Evolutionary conservation across 2,329 filamentous ascomycete genomes (phyloP), one percentile per base, ranked within the genome.

Genomic region (Botrytis sinoallii): DNA sequence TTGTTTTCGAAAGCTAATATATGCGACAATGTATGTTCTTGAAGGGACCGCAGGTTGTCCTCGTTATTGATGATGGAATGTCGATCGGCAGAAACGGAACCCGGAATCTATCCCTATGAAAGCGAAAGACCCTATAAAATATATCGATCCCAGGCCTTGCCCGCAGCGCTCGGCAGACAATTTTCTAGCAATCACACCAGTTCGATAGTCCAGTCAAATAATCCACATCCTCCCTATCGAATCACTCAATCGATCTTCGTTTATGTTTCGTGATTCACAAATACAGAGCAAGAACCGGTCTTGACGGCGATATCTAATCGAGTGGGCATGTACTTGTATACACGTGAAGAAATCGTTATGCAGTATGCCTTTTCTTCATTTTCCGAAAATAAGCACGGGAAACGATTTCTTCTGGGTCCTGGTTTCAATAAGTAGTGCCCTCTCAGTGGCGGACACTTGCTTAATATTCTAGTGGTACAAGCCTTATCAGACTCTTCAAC

Each of bases 371-470:
- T 57, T 57, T 55, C 16, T 44, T 44, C n/a, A 61, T 52, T n/a
- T 61, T 66, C 60, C 32, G 57, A 46, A 42, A 40, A 35, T 29
- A 57, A 44, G 6, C 25, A 66, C n/a, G 22, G 70, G 14, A 44
- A 71, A 40, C 22, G 32, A 22, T 66, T 65, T 63, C 25, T 10
- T 46, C 57, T 66, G 10, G 70, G 70, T 71, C 18, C 44, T 71
- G 57, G 32, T 48, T 71, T 55, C 59, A 65, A 71, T 71, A 71
- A 65, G 44, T 65, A 65, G 25, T 61, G 52, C 35, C 60, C 48
- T 71, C 57, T 42, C 38, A 38, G 64, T 38, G 64, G 64, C 46
- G 64, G 68, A 46, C 68, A 29, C 68, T 48, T 70, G 12, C 55
- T 70, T 63, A 64, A 71, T 71, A 32, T 52, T 40, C 29, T 57